A percentile compares a stretch with the other conserved stretches of the same genome.
Evolutionary conservation across 768 basidiomycete species (phyloP).

Genomic region (Auricularia heimuer): DNA sequence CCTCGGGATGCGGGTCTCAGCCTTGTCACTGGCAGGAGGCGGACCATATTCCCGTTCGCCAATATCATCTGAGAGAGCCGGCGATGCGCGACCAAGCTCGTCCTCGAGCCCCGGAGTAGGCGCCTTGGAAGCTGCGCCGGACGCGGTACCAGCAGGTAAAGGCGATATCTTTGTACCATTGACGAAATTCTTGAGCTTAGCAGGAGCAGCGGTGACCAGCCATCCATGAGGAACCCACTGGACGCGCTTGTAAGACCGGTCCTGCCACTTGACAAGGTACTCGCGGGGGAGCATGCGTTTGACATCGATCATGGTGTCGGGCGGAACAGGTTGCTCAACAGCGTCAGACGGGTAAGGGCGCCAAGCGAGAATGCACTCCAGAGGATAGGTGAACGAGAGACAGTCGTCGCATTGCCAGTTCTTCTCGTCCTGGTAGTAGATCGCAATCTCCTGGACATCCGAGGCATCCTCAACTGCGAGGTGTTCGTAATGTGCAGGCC

Average conservation of each 20-base stretch:
- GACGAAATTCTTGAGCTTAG: constrained; percentile 72
- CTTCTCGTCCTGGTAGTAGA: constrained; percentile 45
- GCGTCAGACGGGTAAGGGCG: constrained; percentile 65
- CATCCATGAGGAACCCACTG: constrained; percentile 94
- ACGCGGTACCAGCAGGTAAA: constrained; percentile 33
- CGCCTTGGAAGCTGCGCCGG: neutral
- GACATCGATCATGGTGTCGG: constrained; percentile 35
- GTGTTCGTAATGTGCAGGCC: constrained; percentile 74
- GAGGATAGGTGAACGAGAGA: constrained; percentile 50
- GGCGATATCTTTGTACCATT: constrained; percentile 61
- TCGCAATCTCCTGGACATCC: constrained; percentile 38
- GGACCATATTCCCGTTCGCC: constrained; percentile 31
- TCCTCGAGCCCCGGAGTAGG: neutral
- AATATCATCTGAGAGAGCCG: constrained; percentile 31
- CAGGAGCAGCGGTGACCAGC: constrained; percentile 57
- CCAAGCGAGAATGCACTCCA: constrained; percentile 91
- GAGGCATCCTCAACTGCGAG: constrained; percentile 38
- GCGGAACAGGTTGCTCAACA: constrained; percentile 36
- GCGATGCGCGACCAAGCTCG: neutral
- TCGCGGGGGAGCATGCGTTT: constrained; percentile 70
- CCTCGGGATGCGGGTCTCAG: constrained; percentile 60
- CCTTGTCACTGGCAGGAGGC: constrained; percentile 44
- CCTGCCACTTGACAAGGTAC: constrained; percentile 87
- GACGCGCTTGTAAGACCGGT: constrained; percentile 63
- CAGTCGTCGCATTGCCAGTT: constrained; percentile 74